Evolutionary conservation across 768 basidiomycete genomes (phyloP), one percentile per base, ranked within the genome.

Genomic region (Xerocomus spinulosus): DNA sequence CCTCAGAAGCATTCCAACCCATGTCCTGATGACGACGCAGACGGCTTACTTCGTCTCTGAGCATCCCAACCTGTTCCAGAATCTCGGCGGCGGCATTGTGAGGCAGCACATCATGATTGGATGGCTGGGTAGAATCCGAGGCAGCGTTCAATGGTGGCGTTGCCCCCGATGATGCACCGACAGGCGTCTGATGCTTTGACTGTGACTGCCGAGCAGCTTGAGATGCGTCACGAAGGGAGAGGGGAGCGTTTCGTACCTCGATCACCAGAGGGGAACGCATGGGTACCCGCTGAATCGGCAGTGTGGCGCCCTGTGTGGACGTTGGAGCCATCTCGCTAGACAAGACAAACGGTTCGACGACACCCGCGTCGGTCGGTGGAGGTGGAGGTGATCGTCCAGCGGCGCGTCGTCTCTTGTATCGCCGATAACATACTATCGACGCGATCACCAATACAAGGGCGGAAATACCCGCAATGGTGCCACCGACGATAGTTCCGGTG

Each of bases 31-130:
- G 25, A 20, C 28, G 38, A 6, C 52, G 46, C 5, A 58, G 43
- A 17, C 49, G 56, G n/a, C 52, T 51, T 2, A 58, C 46, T 28
- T 54, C 56, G 3, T 20, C 46, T 18, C 35, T 36, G 9, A 36
- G 9, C 35, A 36, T 7, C 8, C 28, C 56, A 5, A 57, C 46
- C 17, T 57, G 44, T 21, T 41, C 52, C 2, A 36, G 7, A 7
- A 57, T 20, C 15, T 41, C 32, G 3, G 39, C 10, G 18, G 20
- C n/a, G 4, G 15, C 17, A 17, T 30, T 9, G 0, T 42, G 10
- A 28, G 9, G 5, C n/a, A 17, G 34, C 24, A 20, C 13, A n/a
- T n/a, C 6, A 10, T 34, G 5, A 44, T 10, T 10, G 17, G 32
- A 39, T 1, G 48, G 10, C 2, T 33, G 5, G 0, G 37, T 9